Base-by-base conservation (phyloP, 2,329 filamentous ascomycete species). In the Aspergillus fumigatiaffinis region DNA sequence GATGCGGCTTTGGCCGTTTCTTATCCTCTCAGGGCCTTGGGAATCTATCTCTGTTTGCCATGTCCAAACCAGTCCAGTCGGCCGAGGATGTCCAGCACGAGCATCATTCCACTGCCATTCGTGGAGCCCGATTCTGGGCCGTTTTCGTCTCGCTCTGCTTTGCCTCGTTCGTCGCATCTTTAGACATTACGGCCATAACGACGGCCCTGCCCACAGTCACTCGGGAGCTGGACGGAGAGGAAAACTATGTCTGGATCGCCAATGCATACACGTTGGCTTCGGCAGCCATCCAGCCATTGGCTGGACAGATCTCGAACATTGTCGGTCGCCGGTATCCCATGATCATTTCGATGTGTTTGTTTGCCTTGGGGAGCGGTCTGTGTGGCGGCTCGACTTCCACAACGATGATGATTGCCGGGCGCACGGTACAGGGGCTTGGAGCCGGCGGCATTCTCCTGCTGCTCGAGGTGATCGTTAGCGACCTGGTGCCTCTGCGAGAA, bases 311-410 rank as follows among this genome's bases (percentile, higher is more conserved):
- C 1, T 75, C 77, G 9, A 75, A 84, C 58, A 71, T 83, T 23
- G 83, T 79, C 60, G 82, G 83, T 3, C 74, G 82, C 1, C 73
- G 77, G 25, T 76, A 68, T 51, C 65, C 74, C 29, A 71, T 72
- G 12, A 68, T 82, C 1, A 48, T 60, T 7, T 66, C 76, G 8
- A 72, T 82, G 1, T 71, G 67, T 3, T 53, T 81, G 1, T 84
- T 84, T 57, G 72, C 69, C 0, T 59, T 84, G 0, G 83, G 83
- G 0, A 83, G 82, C 54, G 80, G 76, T 0, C 70, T 86, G 2
- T 76, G 73, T 51, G 83, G 81, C 0, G 76, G 76, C 0, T 78
- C 83, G 0, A 73, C 63, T 1, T 76, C 58, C 4, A 69, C 68
- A 0, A 63, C 59, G 0, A 79, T 79, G 66, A 68, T 87, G 1